Conservation (phyloP, 2,329 filamentous ascomycete genomes). For the Trichoderma cornu-damae region DNA sequence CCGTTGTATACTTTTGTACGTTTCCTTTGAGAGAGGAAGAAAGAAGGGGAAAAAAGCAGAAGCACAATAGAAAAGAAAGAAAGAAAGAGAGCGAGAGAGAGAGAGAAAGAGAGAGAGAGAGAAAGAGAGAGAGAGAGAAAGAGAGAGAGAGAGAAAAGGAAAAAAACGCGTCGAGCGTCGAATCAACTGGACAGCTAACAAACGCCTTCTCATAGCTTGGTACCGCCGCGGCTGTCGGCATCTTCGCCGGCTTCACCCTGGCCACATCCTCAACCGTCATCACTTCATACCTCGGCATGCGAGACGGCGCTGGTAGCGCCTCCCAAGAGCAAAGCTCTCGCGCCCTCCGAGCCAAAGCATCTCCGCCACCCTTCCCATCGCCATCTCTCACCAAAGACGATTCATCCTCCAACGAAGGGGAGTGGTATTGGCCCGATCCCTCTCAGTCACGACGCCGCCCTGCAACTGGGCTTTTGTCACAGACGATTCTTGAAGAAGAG, state of each 20-base stretch:
- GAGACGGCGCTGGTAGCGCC: slow-evolving; percentile 25
- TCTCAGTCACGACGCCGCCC: slow-evolving; percentile 37
- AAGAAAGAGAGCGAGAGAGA: too few relatives aligned
- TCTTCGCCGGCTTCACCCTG: slow-evolving; percentile 55
- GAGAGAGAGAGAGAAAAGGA: slow-evolving; percentile 16
- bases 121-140: too few relatives aligned
- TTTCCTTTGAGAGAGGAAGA: too few relatives aligned
- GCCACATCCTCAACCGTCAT: slow-evolving; percentile 53
- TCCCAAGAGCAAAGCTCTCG: neutral
- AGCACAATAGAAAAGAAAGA: neutral
- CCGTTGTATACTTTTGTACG: slow-evolving; percentile 41
- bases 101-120: slow-evolving; percentile 25
- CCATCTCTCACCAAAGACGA: slow-evolving; percentile 20
- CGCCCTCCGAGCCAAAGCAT: slow-evolving; percentile 19
- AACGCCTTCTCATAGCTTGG: slow-evolving; percentile 44
- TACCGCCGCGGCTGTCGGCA: slow-evolving; percentile 62
- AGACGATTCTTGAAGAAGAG: slow-evolving; percentile 70
- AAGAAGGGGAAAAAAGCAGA: neutral
- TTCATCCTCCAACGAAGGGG: slow-evolving; percentile 33
- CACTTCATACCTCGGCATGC: slow-evolving; percentile 46
- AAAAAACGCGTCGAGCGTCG: slow-evolving; percentile 25
- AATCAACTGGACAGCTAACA: neutral
- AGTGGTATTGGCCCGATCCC: slow-evolving; percentile 37
- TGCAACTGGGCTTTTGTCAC: slow-evolving; percentile 50
- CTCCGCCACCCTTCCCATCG: slow-evolving; percentile 18